A percentile compares a stretch with the other conserved stretches of the same genome.
These are phyloP conservation scores for Sonneratia alba DNA, from an alignment of 345 rosid genomes.

Conservation along the genomic window DNA sequence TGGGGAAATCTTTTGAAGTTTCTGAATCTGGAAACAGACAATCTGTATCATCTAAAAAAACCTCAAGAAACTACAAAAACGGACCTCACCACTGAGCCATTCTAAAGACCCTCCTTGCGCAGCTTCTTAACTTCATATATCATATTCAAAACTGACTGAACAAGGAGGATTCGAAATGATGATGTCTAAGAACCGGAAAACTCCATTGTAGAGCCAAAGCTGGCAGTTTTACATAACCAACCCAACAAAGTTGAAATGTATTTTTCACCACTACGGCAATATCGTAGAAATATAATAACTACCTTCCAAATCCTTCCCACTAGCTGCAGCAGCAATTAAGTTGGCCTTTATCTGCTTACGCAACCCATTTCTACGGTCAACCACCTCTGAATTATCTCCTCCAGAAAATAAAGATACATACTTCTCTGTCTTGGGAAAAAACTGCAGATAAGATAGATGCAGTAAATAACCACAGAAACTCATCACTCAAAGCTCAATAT, in stretches of 20 bases:
- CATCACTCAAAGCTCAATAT: background rate
- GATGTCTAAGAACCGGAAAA: background rate
- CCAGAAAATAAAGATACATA: constrained; percentile 87
- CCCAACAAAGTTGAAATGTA: background rate
- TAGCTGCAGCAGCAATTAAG: constrained; percentile 84
- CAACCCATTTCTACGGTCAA: constrained; percentile 75
- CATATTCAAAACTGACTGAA: background rate
- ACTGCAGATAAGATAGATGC: constrained; percentile 38
- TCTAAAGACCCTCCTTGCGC: background rate
- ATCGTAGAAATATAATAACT: constrained; percentile 5
- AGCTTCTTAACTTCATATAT: background rate
- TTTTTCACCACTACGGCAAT: background rate
- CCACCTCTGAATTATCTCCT: constrained; percentile 49
- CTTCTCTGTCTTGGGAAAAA: constrained; percentile 95
- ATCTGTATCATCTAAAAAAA: background rate
- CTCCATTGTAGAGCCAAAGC: background rate
- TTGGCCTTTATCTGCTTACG: constrained; percentile 94
- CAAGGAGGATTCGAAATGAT: background rate
- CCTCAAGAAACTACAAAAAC: background rate
- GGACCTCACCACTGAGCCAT: background rate
- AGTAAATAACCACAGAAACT: background rate
- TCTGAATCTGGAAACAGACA: no score
- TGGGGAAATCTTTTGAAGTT: no score
- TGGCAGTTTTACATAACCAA: background rate
- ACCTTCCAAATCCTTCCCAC: constrained; percentile 99